A percentile compares a stretch with the other conserved stretches of the same genome.
Evolutionary conservation across 2,329 filamentous ascomycete species (phyloP).

Genomic region (Cucurbitaria berberidis): DNA sequence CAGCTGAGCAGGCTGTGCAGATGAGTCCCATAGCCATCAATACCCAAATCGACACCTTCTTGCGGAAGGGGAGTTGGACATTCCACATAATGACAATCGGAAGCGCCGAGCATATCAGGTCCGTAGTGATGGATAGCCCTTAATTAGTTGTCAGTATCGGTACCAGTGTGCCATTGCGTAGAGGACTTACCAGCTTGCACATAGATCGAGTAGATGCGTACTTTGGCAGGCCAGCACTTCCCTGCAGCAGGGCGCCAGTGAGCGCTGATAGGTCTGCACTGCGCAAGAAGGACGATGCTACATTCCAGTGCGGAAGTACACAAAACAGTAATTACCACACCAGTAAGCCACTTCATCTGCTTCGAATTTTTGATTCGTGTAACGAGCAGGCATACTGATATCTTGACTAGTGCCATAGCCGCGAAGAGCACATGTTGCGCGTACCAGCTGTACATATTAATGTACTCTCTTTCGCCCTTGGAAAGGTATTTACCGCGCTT

Average conservation of each 20-base stretch:
- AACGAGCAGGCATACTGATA: slow-evolving; percentile 6
- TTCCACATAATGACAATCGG: slow-evolving; percentile 4
- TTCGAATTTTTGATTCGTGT: slow-evolving; percentile 4
- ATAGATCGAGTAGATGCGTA: slow-evolving; percentile 10
- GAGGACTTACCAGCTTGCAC: slow-evolving; percentile 7
- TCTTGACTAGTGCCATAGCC: slow-evolving; percentile 8
- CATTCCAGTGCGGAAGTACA: slow-evolving; percentile 1
- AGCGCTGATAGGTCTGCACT: slow-evolving; percentile 6
- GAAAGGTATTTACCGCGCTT: slow-evolving; percentile 3
- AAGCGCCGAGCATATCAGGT: background rate
- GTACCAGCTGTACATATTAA: slow-evolving; percentile 8
- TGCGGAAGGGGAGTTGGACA: slow-evolving; percentile 1
- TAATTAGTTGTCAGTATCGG: background rate
- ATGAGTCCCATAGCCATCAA: slow-evolving; percentile 6
- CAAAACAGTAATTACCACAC: background rate
- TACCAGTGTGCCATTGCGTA: background rate
- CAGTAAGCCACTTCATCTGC: slow-evolving; percentile 2
- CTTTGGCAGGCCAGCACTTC: slow-evolving; percentile 6
- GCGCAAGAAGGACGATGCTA: slow-evolving; percentile 5
- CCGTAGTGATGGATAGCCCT: slow-evolving; percentile 1
- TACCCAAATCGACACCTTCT: slow-evolving; percentile 3
- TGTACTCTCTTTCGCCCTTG: background rate
- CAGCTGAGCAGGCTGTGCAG: slow-evolving; percentile 4
- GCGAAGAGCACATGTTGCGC: slow-evolving; percentile 7
- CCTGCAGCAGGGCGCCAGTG: slow-evolving; percentile 1